Evolutionary conservation across 345 rosid species (phyloP).

Genomic region (Balakata baccata): DNA sequence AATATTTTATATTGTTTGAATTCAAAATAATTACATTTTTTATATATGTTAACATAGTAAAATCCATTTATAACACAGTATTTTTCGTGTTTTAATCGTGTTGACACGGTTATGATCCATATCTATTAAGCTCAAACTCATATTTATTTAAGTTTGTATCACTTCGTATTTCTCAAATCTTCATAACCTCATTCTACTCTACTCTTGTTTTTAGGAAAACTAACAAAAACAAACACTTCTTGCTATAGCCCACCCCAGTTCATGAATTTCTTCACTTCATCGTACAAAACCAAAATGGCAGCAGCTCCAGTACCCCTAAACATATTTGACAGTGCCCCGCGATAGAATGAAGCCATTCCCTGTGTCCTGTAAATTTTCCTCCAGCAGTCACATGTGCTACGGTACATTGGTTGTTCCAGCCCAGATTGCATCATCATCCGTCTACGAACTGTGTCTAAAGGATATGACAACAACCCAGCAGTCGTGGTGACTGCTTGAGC

Average conservation of each 20-base stretch:
- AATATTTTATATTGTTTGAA: too few species aligned
- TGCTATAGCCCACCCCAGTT: conserved; percentile 61
- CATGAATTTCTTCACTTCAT: conserved; percentile 84
- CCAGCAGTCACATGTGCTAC: conserved; percentile 76
- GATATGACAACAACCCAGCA: conserved; percentile 83
- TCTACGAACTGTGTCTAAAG: conserved; percentile 82
- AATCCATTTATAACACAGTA: too few species aligned
- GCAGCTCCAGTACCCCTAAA: conserved; percentile 92
- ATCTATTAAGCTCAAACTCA: too few species aligned
- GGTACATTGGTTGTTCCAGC: conserved; percentile 65
- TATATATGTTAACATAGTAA: too few species aligned
- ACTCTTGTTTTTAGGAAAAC: conserved; percentile 4
- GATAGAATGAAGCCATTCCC: conserved; percentile 77
- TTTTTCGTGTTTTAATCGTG: too few species aligned
- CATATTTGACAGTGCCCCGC: conserved; percentile 79
- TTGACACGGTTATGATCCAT: too few species aligned
- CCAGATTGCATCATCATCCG: conserved; percentile 99
- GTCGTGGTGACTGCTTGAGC: conserved; percentile 90
- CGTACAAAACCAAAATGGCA: conserved; percentile 84
- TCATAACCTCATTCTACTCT: conserved; percentile 25
- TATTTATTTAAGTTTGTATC: too few species aligned
- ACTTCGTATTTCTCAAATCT: too few species aligned
- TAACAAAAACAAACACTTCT: conserved; percentile 13
- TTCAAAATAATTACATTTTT: too few species aligned
- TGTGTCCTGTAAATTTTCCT: conserved; percentile 64